These are phyloP conservation scores for Candida incommunis DNA, from an alignment of 805 yeast genomes.

Conservation along the genomic window DNA sequence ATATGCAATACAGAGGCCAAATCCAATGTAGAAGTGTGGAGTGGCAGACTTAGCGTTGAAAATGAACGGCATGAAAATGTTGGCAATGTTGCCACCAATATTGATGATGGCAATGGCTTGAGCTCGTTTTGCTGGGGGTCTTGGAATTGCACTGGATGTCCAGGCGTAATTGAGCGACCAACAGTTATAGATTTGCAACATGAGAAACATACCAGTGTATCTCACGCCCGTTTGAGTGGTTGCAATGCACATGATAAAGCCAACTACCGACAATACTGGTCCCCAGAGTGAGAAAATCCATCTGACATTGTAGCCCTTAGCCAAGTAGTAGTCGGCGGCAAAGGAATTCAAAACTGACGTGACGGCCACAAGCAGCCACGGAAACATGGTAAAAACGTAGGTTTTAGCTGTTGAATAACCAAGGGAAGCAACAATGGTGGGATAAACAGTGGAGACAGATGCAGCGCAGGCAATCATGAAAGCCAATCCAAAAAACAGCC, in stretches of 20 bases:
- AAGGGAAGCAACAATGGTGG: conserved; percentile 43
- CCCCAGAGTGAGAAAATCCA: conserved; percentile 25
- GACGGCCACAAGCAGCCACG: conserved; percentile 8
- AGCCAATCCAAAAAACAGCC: conserved; percentile 8
- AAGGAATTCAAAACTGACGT: conserved; percentile 38
- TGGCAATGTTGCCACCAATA: conserved; percentile 16
- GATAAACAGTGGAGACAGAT: conserved; percentile 49
- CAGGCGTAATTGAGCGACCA: conserved; percentile 46
- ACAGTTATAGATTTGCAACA: conserved; percentile 47
- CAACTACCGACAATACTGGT: conserved; percentile 33
- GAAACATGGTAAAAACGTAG: conserved; percentile 11
- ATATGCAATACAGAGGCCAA: conserved; percentile 12
- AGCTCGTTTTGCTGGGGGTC: conserved; percentile 32
- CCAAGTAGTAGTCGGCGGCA: conserved; percentile 47
- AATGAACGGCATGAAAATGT: conserved; percentile 15
- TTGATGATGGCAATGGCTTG: conserved; percentile 40
- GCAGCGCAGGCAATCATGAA: conserved; percentile 39
- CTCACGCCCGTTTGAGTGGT: conserved; percentile 31
- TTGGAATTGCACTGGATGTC: conserved; percentile 39
- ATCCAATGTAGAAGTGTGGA: conserved; percentile 17
- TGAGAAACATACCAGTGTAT: conserved; percentile 51
- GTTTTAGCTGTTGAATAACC: conserved; percentile 36
- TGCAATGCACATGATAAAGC: conserved; percentile 42
- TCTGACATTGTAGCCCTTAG: conserved; percentile 45
- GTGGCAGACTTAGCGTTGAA: conserved; percentile 8